Evolutionary conservation across 2,329 filamentous ascomycete species (phyloP).

Genomic region (Xylariaceae sp.): DNA sequence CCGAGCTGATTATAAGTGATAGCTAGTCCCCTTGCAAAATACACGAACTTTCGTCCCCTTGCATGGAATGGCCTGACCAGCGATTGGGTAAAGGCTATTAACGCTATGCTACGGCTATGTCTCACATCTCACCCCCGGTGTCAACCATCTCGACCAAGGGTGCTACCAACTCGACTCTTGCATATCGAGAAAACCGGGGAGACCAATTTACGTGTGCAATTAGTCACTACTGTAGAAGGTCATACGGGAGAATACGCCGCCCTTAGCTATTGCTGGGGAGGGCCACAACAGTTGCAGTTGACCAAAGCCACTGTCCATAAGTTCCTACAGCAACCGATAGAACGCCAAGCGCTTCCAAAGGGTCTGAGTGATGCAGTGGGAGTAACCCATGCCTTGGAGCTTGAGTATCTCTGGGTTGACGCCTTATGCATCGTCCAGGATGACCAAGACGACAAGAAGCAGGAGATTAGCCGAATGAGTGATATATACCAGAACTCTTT

Average conservation of each 20-base stretch:
- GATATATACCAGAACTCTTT: conserved; percentile 4
- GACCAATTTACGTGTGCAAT: conserved; percentile 2
- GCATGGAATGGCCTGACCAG: conserved; percentile 3
- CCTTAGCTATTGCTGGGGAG: conserved; percentile 15
- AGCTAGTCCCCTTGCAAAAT: conserved; percentile 9
- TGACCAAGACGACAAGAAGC: conserved; percentile 5
- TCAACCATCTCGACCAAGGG: not conserved
- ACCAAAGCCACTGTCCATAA: not conserved
- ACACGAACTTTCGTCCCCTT: conserved; percentile 7
- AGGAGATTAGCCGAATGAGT: conserved; percentile 1
- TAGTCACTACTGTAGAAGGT: not conserved
- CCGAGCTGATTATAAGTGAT: not conserved
- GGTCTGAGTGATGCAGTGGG: not conserved
- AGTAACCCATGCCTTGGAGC: not conserved
- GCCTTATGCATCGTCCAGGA: conserved; percentile 5
- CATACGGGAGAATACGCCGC: conserved; percentile 10
- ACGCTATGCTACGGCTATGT: not conserved
- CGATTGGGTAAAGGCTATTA: conserved; percentile 3
- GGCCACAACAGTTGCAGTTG: not conserved
- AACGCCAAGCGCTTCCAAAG: not conserved
- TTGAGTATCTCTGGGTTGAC: conserved; percentile 10
- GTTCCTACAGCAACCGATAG: not conserved
- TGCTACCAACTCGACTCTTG: conserved; percentile 3
- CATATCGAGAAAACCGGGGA: not conserved
- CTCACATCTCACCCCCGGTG: conserved; percentile 3